phyloP scores from a whole-genome alignment of 371 early-diverging fungal species.

The Batrachochytrium dendrobatidis region DNA sequence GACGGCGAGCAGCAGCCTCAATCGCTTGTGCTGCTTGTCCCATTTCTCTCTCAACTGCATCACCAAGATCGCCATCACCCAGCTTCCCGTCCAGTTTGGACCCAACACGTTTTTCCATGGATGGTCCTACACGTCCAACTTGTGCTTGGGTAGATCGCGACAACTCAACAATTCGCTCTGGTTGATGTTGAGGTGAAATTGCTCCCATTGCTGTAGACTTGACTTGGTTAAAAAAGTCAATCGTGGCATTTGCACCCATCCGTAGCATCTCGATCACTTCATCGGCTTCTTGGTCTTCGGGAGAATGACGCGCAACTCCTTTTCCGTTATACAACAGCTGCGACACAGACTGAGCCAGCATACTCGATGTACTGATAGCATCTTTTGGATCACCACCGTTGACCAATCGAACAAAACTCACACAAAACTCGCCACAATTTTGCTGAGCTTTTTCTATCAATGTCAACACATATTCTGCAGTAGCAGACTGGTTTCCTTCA shows the following conservation, averaged over 20 bases:
- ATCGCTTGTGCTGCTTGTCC: conserved; percentile 82
- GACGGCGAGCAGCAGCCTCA: conserved; percentile 78
- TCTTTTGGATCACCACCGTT: conserved; percentile 74
- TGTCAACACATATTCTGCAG: conserved; percentile 84
- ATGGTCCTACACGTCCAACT: conserved; percentile 59
- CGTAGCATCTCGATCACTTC: conserved; percentile 66
- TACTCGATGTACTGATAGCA: conserved; percentile 74
- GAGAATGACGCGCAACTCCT: conserved; percentile 78
- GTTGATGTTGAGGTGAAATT: conserved; percentile 61
- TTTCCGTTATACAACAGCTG: conserved; percentile 80
- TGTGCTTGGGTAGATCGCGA: conserved; percentile 58
- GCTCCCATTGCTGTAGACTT: conserved; percentile 69
- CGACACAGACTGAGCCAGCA: conserved; percentile 73
- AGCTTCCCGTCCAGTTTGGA: conserved; percentile 24
- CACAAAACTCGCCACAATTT: conserved; percentile 69
- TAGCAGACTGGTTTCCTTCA: conserved; percentile 79
- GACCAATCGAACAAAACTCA: conserved; percentile 55
- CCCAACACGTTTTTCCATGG: conserved; percentile 50
- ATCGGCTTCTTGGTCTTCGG: conserved; percentile 71
- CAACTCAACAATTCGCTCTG: conserved; percentile 68
- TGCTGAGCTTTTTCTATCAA: conserved; percentile 82
- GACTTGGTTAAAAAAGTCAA: conserved; percentile 78
- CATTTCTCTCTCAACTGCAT: conserved; percentile 92
- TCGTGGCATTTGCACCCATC: conserved; percentile 42
- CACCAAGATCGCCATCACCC: conserved; percentile 81